These are phyloP conservation scores for Pinus taeda DNA, from an alignment of 75 land plant species.

Conservation along the genomic window DNA sequence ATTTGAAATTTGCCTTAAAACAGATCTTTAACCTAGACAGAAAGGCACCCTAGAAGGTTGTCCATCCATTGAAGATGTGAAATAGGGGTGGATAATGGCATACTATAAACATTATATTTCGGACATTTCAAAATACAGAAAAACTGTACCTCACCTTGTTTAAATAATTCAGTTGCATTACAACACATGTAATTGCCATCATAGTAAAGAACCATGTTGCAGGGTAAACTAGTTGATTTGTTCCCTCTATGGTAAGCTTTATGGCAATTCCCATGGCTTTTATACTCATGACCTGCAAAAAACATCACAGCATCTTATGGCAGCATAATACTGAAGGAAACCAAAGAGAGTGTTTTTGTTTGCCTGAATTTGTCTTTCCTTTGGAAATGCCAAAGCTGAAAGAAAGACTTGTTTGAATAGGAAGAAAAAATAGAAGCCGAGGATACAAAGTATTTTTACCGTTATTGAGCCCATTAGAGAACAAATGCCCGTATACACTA, in stretches of 20 bases:
- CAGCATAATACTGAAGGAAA: neutral
- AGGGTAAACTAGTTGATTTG: constrained; percentile 69
- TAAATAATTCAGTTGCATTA: constrained; percentile 90
- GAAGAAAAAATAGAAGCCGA: constrained; percentile 4
- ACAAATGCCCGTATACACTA: constrained; percentile 92
- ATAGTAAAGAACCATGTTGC: constrained; percentile 83
- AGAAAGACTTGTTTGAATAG: neutral
- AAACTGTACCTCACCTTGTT: constrained; percentile 65
- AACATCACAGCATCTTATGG: neutral
- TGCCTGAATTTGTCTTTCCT: neutral
- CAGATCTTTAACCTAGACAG: no score
- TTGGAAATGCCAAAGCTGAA: neutral
- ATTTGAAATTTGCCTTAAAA: no score
- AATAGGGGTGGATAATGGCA: neutral
- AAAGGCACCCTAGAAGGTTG: neutral
- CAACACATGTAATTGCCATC: constrained; percentile 71
- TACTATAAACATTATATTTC: neutral
- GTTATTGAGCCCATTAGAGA: constrained; percentile 90
- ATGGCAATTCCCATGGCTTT: constrained; percentile 96
- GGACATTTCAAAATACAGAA: neutral
- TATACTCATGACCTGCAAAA: constrained; percentile 82
- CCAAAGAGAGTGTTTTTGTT: neutral
- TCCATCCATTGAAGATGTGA: neutral
- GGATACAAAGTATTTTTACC: constrained; percentile 29
- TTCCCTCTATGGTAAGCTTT: constrained; percentile 83